Base-by-base conservation (phyloP, 1,139 yeast genomes). In the Candida tunisiensis region DNA sequence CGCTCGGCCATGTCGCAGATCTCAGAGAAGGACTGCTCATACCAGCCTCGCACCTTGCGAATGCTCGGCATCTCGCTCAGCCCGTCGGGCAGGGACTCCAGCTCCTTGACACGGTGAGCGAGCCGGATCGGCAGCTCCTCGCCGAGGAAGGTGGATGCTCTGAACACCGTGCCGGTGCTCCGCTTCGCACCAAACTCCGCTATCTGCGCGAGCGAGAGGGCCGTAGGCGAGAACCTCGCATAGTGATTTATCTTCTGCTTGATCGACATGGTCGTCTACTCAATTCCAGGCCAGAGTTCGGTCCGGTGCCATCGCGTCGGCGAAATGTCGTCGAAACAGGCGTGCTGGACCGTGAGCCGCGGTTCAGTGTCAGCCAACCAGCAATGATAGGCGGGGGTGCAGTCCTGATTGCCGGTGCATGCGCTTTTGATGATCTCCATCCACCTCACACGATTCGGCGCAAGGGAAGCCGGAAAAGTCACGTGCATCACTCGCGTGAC, bases 1-100 rank as follows among this genome's bases (percentile, higher is more conserved):
- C n/a, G n/a, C n/a, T n/a, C n/a, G n/a, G n/a, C n/a, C n/a, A n/a
- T n/a, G n/a, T n/a, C n/a, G n/a, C n/a, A n/a, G n/a, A n/a, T n/a
- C 41, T 80, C 93, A 41, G 79, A 80, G 47, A 80, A 80, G 11
- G 85, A 74, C 47, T 78, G 88, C 2, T 88, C 85, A 44, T 80
- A 80, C 93, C 93, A 80, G 45, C 78, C 69, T 36, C 73, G 66
- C 14, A 80, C 93, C 39, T 70, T 64, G 31, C 63, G 57, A 25
- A 83, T 77, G 2, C 82, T 71, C 1, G 80, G 79, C 66, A 70
- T 70, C 22, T 70, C 60, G 37, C 60, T 62, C 31, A 80, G 60
- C 0, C 80, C 88, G 39, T 72, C 60, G 0, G 93, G 93, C 16
- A 85, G 65, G 25, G 66, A 67, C 26, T 80, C 91, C 32, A 80